Evolutionary conservation across 331 rosid genomes (phyloP), one percentile per base, ranked within the genome.

Genomic region (Pyrus hybrid): DNA sequence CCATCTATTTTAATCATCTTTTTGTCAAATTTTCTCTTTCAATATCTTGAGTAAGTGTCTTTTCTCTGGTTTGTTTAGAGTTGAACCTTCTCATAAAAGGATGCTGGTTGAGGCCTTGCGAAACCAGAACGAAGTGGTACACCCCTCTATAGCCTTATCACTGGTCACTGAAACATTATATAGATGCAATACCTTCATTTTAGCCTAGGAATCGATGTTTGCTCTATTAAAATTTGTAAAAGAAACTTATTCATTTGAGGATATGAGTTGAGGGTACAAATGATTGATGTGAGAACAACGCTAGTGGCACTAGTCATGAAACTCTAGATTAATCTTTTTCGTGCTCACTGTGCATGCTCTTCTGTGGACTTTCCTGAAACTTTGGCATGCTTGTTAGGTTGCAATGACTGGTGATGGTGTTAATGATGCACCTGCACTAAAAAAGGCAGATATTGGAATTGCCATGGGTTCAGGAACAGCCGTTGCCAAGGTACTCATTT

Each of bases 381-480:
- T 68, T 78, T 58, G 66, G 54, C 41, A 54, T 67, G 35, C 68
- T 62, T 75, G 73, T 67, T 86, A 93, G 97, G 99, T 94, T 85
- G 99, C 99, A 45, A 94, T 94, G 99, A 94, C 99, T 29, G 99
- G 99, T 74, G 99, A 94, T 29, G 99, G 99, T 51, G 99, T 94
- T 86, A 94, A 94, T 79, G 99, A 94, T 81, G 99, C 99, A 68
- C 99, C 99, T 70, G 99, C 99, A 35, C 84, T 94, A 54, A 94
- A 94, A 82, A 94, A 90, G 83, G 97, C 99, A 23, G 96, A 94
- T 78, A 94, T 94, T 58, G 99, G 99, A 81, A 90, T 94, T 79
- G 95, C 97, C 80, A 94, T 94, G 99, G 99, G 99, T 73, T 94
- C 99, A 32, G 99, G 99, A 75, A 94, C 99, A 78, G 96, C 97